Evolutionary conservation across 2,329 filamentous ascomycete species (phyloP).

Genomic region (Aspergillus sclerotialis): DNA sequence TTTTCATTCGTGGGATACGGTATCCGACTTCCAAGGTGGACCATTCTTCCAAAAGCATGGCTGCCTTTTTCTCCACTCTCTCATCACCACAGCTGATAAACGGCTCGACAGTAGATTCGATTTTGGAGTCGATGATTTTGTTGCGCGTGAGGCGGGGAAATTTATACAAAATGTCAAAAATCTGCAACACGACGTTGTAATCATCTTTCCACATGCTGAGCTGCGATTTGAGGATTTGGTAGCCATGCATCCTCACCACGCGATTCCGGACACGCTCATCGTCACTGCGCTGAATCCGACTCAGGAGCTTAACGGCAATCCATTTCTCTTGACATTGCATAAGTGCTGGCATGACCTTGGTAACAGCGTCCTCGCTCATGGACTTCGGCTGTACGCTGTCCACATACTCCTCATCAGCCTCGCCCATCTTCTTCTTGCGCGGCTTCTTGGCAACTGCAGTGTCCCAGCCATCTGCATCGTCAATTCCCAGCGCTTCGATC

Average conservation of each 20-base stretch:
- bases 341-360: slow-evolving; percentile 91
- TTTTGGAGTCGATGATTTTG: slow-evolving; percentile 94
- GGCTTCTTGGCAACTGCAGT: slow-evolving; percentile 82
- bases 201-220: slow-evolving; percentile 83
- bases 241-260: slow-evolving; percentile 94
- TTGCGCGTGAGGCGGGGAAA: slow-evolving; percentile 89
- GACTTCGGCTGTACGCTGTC: slow-evolving; percentile 75
- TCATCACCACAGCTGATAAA: slow-evolving; percentile 64
- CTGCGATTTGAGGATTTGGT: slow-evolving; percentile 85
- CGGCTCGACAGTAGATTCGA: slow-evolving; percentile 70
- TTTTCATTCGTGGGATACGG: slow-evolving; percentile 83
- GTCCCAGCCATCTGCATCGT: slow-evolving; percentile 88
- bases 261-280: slow-evolving; percentile 82
- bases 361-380: slow-evolving; percentile 74
- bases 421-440: slow-evolving; percentile 82
- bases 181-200: slow-evolving; percentile 79
- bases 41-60: slow-evolving; percentile 73
- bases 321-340: slow-evolving; percentile 99
- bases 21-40: slow-evolving; percentile 84
- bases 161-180: slow-evolving; percentile 79
- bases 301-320: slow-evolving; percentile 92
- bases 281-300: slow-evolving; percentile 77
- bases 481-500: slow-evolving; percentile 92
- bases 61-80: slow-evolving; percentile 65
- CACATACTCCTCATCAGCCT: slow-evolving; percentile 93